Evolutionary conservation across 2,329 filamentous ascomycete genomes (phyloP).

Genomic region (Sporothrix inflata): DNA sequence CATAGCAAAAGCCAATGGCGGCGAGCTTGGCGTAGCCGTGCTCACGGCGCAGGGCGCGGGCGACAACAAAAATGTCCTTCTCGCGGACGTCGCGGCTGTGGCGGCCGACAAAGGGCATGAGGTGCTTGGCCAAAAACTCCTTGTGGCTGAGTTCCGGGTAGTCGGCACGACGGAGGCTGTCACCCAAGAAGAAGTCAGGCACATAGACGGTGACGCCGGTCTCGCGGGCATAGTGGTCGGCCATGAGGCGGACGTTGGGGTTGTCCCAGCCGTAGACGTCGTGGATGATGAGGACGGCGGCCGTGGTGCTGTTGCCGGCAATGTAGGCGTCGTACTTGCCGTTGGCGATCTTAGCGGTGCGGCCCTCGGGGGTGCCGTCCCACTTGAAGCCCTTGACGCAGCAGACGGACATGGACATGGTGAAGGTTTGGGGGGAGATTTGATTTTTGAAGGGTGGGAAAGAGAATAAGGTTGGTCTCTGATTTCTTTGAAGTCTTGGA

Average conservation of each 20-base stretch:
- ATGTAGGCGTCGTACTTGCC: constrained; percentile 46
- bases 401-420: constrained; percentile 29
- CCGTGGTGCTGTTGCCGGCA: constrained; percentile 43
- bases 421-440: not conserved
- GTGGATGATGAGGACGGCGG: constrained; percentile 53
- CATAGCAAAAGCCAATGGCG: constrained; percentile 55
- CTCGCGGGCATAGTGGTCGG: constrained; percentile 52
- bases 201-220: constrained; percentile 51
- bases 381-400: constrained; percentile 48
- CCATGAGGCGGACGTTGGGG: constrained; percentile 52
- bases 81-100: constrained; percentile 44
- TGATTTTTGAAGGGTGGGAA: not conserved
- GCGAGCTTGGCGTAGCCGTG: constrained; percentile 43
- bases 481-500: not conserved
- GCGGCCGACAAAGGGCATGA: constrained; percentile 44
- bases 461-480: not conserved
- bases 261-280: constrained; percentile 57
- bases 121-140: constrained; percentile 40
- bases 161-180: constrained; percentile 33
- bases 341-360: constrained; percentile 45
- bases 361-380: constrained; percentile 45
- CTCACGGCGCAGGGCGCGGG: constrained; percentile 42
- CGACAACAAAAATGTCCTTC: constrained; percentile 47
- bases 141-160: constrained; percentile 36
- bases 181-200: constrained; percentile 53